Conservation (phyloP, 148 eudicot genomes). For the Agrostemma githago region DNA sequence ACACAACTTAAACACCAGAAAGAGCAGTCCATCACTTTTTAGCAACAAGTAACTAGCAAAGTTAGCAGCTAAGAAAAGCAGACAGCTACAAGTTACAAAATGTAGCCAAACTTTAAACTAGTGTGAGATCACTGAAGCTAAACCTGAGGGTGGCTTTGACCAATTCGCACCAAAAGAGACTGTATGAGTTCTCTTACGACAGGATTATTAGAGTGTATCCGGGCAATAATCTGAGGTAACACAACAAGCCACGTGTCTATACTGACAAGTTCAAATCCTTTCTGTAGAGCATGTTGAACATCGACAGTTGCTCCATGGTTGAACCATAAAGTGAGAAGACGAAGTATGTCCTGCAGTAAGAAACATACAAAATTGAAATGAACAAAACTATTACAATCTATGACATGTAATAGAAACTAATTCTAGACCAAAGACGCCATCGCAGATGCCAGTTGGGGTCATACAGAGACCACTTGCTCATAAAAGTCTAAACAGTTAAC, state of each 20-base stretch:
- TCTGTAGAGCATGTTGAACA: constrained; percentile 84
- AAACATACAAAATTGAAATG: background rate
- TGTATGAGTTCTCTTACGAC: constrained; percentile 96
- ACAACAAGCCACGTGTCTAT: constrained; percentile 99
- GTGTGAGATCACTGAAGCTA: constrained; percentile 14
- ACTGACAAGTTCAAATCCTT: constrained; percentile 82
- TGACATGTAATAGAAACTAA: background rate
- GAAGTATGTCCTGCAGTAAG: constrained; percentile 76
- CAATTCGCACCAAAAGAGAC: constrained; percentile 90
- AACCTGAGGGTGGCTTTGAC: constrained; percentile 97
- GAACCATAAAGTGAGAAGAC: constrained; percentile 97
- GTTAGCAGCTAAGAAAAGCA: background rate
- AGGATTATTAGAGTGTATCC: constrained; percentile 90
- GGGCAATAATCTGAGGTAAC: constrained; percentile 93
- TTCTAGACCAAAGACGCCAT: background rate
- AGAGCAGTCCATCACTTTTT: background rate
- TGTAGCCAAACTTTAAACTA: background rate
- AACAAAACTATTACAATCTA: background rate
- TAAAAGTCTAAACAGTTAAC: background rate
- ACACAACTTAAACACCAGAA: background rate
- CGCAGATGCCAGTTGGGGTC: background rate
- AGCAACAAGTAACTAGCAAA: background rate
- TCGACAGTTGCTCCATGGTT: constrained; percentile 93
- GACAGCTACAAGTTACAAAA: background rate
- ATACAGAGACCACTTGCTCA: background rate